phyloP scores from a whole-genome alignment of 2,329 filamentous ascomycete genomes.

The Botrytis elliptica region DNA sequence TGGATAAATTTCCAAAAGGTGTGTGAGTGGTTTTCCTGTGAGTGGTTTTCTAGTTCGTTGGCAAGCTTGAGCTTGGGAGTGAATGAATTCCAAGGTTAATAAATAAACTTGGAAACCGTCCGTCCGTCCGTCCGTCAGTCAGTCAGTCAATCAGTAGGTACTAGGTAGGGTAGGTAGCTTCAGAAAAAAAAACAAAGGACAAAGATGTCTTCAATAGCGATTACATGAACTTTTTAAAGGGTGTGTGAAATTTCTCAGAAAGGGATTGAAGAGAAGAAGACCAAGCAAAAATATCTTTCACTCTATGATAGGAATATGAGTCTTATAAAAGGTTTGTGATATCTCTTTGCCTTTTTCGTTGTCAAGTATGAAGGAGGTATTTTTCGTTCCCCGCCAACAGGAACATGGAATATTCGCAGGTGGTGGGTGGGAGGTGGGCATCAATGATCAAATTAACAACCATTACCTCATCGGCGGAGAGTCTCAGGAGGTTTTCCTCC shows the following conservation, averaged over 20 bases:
- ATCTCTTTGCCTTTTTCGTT: background rate
- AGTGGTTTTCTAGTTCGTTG: slow-evolving; percentile 6
- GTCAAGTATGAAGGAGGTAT: too few relatives aligned
- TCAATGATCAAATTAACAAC: slow-evolving; percentile 3
- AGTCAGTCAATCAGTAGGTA: background rate
- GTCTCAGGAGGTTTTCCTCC: slow-evolving; percentile 12
- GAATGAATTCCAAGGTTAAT: slow-evolving; percentile 8
- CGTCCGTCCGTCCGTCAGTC: too few relatives aligned
- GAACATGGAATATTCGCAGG: slow-evolving; percentile 1
- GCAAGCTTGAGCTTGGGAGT: slow-evolving; percentile 5
- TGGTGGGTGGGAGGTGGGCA: slow-evolving; percentile 4
- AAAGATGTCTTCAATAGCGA: slow-evolving; percentile 4
- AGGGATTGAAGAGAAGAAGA: background rate
- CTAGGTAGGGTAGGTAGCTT: background rate
- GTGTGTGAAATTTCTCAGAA: background rate
- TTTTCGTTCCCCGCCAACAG: slow-evolving; percentile 7
- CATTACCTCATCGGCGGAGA: slow-evolving; percentile 15
- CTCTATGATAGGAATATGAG: background rate
- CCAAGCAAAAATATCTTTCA: too few relatives aligned
- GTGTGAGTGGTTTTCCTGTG: background rate
- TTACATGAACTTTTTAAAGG: background rate
- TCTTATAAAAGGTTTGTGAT: background rate
- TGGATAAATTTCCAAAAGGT: slow-evolving; percentile 9
- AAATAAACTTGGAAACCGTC: slow-evolving; percentile 1
- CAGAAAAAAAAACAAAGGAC: background rate